phyloP scores from a whole-genome alignment of 2,329 filamentous ascomycete species.

The Polytolypa hystricis region DNA sequence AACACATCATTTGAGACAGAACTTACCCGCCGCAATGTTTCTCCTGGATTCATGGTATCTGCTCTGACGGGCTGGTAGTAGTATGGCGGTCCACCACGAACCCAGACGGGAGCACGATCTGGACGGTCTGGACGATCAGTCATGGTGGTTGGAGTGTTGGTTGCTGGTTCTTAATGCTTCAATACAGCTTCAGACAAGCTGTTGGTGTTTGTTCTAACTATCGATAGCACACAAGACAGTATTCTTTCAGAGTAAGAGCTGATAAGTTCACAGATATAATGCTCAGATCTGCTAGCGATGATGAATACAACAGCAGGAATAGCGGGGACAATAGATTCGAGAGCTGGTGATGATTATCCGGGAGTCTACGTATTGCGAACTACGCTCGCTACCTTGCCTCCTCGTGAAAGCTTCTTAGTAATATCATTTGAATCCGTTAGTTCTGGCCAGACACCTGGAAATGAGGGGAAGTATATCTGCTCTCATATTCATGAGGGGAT shows the following conservation, averaged over 20 bases:
- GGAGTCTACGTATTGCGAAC: too few species aligned
- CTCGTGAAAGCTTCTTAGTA: too few species aligned
- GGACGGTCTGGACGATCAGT: slow-evolving; percentile 12
- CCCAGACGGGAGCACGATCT: slow-evolving; percentile 12
- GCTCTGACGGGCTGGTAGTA: slow-evolving; percentile 9
- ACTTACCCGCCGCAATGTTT: slow-evolving; percentile 8
- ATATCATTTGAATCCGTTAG: too few species aligned
- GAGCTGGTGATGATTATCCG: too few species aligned
- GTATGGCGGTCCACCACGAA: slow-evolving; percentile 11
- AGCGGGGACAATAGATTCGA: too few species aligned
- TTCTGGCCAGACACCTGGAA: too few species aligned
- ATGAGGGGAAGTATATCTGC: too few species aligned
- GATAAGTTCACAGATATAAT: not conserved
- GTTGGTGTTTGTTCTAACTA: not conserved
- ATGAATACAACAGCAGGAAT: not conserved
- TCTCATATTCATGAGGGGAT: too few species aligned
- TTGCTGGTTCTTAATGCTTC: too few species aligned
- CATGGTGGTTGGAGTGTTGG: too few species aligned
- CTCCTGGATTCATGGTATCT: not conserved
- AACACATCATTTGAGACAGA: too few species aligned
- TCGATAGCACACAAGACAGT: not conserved
- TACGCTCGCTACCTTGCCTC: too few species aligned
- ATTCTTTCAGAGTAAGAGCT: not conserved
- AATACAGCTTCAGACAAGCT: not conserved
- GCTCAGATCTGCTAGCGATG: not conserved